A percentile compares a stretch with the other conserved stretches of the same genome.
These are phyloP conservation scores for Rostrohypoxylon terebratum DNA, from an alignment of 495 filamentous ascomycete species.

Conservation along the genomic window DNA sequence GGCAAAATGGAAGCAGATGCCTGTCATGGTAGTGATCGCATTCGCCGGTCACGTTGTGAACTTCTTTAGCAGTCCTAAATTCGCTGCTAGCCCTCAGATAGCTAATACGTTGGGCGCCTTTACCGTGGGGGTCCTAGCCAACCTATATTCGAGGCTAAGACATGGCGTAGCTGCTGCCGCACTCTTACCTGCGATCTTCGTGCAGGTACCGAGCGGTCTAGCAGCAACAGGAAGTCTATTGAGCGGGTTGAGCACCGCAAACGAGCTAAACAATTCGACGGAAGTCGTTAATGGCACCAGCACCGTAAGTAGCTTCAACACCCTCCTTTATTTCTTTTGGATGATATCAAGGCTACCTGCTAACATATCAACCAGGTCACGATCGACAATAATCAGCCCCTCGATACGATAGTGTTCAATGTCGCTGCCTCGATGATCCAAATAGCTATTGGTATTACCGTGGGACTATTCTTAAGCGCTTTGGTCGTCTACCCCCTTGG, in stretches of 20 bases:
- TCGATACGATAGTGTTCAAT: conserved; percentile 81
- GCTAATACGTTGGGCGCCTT: conserved; percentile 88
- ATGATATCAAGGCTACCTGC: neutral
- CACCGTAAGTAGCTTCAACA: conserved; percentile 35
- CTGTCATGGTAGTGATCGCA: conserved; percentile 85
- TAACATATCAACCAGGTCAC: conserved; percentile 32
- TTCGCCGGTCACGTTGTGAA: conserved; percentile 89
- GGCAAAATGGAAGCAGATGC: conserved; percentile 88
- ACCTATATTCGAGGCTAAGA: conserved; percentile 85
- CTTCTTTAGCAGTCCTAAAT: conserved; percentile 78
- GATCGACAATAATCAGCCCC: conserved; percentile 36
- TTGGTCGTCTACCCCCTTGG: conserved; percentile 91
- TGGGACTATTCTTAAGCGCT: conserved; percentile 88
- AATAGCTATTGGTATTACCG: conserved; percentile 91
- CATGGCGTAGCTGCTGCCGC: conserved; percentile 89
- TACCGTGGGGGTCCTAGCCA: conserved; percentile 85
- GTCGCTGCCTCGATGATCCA: conserved; percentile 90
- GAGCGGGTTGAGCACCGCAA: conserved; percentile 83
- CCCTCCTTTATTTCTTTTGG: neutral
- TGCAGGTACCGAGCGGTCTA: conserved; percentile 91
- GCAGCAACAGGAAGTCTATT: conserved; percentile 86
- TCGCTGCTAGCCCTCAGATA: conserved; percentile 82
- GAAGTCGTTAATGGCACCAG: conserved; percentile 43
- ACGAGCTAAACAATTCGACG: conserved; percentile 71
- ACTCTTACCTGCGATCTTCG: conserved; percentile 93